Evolutionary conservation across 1,284 basidiomycete genomes (phyloP).

Genomic region (Schizopora paradoxa): DNA sequence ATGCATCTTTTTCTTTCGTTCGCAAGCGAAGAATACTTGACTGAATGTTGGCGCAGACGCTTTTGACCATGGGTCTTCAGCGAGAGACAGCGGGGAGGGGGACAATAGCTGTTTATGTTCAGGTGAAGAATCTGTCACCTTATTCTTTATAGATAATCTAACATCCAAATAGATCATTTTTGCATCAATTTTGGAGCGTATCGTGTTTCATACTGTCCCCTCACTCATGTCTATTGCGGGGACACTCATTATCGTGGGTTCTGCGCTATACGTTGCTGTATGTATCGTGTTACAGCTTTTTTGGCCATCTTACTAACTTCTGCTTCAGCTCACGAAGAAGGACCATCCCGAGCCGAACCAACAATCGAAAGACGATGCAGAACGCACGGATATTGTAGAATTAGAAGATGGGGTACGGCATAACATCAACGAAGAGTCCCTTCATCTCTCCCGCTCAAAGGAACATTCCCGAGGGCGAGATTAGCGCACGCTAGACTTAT

Average conservation of each 20-base stretch:
- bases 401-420: too few species aligned
- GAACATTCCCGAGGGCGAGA: too few species aligned
- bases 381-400: too few species aligned
- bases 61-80: slow-evolving; percentile 61
- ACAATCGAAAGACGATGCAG: too few species aligned
- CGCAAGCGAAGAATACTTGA: not conserved
- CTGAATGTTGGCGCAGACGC: slow-evolving; percentile 29
- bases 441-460: too few species aligned
- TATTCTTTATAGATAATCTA: not conserved
- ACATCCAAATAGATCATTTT: slow-evolving; percentile 46
- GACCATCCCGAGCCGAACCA: too few species aligned
- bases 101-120: slow-evolving; percentile 56
- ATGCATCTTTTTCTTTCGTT: not conserved
- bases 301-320: too few species aligned
- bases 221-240: slow-evolving; percentile 51
- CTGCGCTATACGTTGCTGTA: slow-evolving; percentile 59
- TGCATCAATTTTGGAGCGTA: slow-evolving; percentile 49
- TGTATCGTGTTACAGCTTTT: not conserved
- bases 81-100: slow-evolving; percentile 60
- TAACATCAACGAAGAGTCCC: too few species aligned
- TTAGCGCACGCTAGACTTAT: too few species aligned
- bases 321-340: too few species aligned
- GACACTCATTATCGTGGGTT: slow-evolving; percentile 49
- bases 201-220: slow-evolving; percentile 54
- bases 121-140: slow-evolving; percentile 30